Percentiles rank a stretch among this genome's conserved stretches.
phyloP scores from a whole-genome alignment of 225 moss, liverwort and hornwort genomes.

The Pleurozium schreberi region DNA sequence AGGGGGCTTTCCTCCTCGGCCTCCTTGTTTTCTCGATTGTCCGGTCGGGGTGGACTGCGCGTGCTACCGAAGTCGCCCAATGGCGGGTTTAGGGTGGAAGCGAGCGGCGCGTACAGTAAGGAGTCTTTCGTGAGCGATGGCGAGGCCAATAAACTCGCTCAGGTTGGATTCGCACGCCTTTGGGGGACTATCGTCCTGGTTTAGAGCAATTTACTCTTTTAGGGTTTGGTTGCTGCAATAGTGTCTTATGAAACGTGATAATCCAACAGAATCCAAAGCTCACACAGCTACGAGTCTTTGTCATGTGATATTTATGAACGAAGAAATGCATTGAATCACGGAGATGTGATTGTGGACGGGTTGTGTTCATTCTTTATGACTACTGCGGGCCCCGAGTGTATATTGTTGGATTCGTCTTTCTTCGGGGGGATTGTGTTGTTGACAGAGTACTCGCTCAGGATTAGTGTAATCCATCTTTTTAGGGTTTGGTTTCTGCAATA shows the following conservation, averaged over 20 bases:
- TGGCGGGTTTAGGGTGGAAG: conserved; percentile 8
- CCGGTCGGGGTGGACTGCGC: conserved; percentile 1
- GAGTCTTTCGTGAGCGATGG: conserved; percentile 33
- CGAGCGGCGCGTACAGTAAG: conserved; percentile 34
- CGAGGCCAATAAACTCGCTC: conserved; percentile 35
- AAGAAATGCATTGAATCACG: neutral
- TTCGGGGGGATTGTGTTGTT: neutral
- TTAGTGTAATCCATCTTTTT: neutral
- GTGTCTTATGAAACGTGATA: neutral
- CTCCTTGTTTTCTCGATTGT: conserved; percentile 12
- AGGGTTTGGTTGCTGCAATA: neutral
- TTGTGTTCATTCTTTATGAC: neutral
- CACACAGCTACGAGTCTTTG: neutral
- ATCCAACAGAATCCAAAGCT: neutral
- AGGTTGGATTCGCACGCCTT: conserved; percentile 7
- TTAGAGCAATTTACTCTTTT: neutral
- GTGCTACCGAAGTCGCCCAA: neutral
- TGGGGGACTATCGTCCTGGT: neutral
- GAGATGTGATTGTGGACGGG: neutral
- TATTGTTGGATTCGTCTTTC: neutral
- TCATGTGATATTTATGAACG: neutral
- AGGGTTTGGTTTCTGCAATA: neutral
- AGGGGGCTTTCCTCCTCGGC: neutral
- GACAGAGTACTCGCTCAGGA: neutral
- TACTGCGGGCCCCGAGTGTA: neutral